Conservation (phyloP, 495 filamentous ascomycete species). For the Aspergillus egyptiacus region DNA sequence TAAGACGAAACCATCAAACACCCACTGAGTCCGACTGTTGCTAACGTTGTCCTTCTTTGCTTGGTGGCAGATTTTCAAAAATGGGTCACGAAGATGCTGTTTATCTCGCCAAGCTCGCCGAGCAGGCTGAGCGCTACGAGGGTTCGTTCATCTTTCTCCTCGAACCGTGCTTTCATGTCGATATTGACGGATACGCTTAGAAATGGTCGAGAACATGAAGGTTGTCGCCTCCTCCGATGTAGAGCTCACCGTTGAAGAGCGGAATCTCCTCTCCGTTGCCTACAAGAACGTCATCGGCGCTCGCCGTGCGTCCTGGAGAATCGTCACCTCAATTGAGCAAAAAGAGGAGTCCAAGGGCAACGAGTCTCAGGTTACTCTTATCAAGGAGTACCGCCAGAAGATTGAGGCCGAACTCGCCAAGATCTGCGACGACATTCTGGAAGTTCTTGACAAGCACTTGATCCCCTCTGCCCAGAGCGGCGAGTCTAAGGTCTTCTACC, state of each 20-base stretch:
- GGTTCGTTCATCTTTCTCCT: slow-evolving; percentile 53
- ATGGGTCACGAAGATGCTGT: slow-evolving; percentile 99
- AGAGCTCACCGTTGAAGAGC: slow-evolving; percentile 97
- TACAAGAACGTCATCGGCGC: slow-evolving; percentile 99
- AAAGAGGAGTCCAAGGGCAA: slow-evolving; percentile 99
- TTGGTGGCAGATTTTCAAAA: slow-evolving; percentile 43
- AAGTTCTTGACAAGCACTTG: slow-evolving; percentile 91
- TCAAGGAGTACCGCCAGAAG: slow-evolving; percentile 99
- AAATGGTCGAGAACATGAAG: slow-evolving; percentile 99
- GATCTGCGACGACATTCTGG: slow-evolving; percentile 98
- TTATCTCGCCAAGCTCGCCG: slow-evolving; percentile 98
- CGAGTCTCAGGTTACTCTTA: slow-evolving; percentile 81
- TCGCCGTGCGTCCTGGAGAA: slow-evolving; percentile 98
- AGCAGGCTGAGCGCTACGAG: slow-evolving; percentile 99
- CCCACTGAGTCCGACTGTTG: not conserved
- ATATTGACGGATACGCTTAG: slow-evolving; percentile 45
- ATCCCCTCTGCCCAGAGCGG: slow-evolving; percentile 94
- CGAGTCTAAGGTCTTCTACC: slow-evolving; percentile 99
- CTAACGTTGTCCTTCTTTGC: slow-evolving; percentile 6
- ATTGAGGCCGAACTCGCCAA: slow-evolving; percentile 97
- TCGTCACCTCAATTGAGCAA: slow-evolving; percentile 99
- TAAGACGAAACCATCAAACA: not conserved
- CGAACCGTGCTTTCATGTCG: not conserved
- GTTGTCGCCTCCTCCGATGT: slow-evolving; percentile 90
- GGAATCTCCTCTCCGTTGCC: slow-evolving; percentile 97